Evolutionary conservation across 2,329 filamentous ascomycete genomes (phyloP), one percentile per base, ranked within the genome.

Genomic region (Fusarium longipes): DNA sequence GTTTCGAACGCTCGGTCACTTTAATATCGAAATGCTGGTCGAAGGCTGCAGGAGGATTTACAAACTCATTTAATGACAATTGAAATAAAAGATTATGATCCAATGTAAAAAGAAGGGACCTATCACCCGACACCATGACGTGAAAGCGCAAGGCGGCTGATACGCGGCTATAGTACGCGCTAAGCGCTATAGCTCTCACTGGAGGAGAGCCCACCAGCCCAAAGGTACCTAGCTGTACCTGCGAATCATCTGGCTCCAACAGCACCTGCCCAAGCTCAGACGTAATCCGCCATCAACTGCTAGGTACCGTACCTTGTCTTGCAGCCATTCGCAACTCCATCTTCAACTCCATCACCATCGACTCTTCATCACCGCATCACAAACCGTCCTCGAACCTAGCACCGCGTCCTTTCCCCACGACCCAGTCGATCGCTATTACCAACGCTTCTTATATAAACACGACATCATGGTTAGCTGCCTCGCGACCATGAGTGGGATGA

Each of bases 381-480:
- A 3, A 58, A 56, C 35, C 42, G 18, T 14, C 29, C 38, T 47
- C 35, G 35, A 35, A 43, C 55, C 30, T 50, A 49, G 22, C 20
- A 18, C 9, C 8, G 15, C 14, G 8, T 40, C 42, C 20, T 33
- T 15, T 10, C 33, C 4, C 24, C 14, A 18, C 45, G 3, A 40
- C 17, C 11, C 30, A 57, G 11, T 24, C 40, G 50, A 53, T 47
- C 48, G 30, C 27, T 36, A 22, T 29, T 6, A 8, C 14, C 35
- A n/a, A 36, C 45, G 32, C 29, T 52, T 36, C n/a, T 25, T 49
- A 52, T 40, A 44, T n/a, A 30, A 30, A 49, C 27, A 53, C 48
- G 43, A 44, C 62, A 67, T 51, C 59, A 73, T 73, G 71, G 70
- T 74, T 42, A 63, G 71, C 53, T 61, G 27, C 33, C 22, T 51